Base-by-base conservation (phyloP, 2,329 filamentous ascomycete species). In the Xylaria sp. region DNA sequence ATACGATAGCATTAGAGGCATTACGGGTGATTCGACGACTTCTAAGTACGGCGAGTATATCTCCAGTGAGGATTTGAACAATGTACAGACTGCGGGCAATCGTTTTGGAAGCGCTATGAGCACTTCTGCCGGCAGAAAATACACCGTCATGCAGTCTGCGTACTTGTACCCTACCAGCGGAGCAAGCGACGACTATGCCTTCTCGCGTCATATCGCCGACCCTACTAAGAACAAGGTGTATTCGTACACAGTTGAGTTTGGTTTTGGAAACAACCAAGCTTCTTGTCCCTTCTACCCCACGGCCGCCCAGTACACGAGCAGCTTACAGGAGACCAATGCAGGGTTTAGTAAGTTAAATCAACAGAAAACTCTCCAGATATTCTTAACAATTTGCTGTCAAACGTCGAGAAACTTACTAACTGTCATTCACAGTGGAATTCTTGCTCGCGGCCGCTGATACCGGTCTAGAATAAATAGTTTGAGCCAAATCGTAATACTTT, bases 1-100 rank as follows among this genome's bases (percentile, higher is more conserved):
- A 4, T 89, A 84, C 67, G 83, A 89, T 65, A 82, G 82, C 62
- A 81, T 81, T 55, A 83, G 86, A 18, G 86, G 86, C 34, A 74
- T 84, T 12, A 75, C 83, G 1, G 79, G 80, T 30, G 79, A 83
- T 50, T 76, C 74, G 0, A 77, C 78, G 3, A 69, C 73, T 3
- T 60, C 71, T 10, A 76, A 78, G 58, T 86, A 86, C 75, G 78
- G 79, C 59, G 84, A 86, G 76, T 86, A 83, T 73, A 76, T 83
- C 10, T 74, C 80, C 0, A 46, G 59, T n/a, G 70, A 72, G 2
- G 83, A 86, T 67, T 68, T 78, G n/a, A 67, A 67, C 1, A 72
- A 75, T 18, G 79, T 83, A 65, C 60, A 71, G 52, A 73, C 69
- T 25, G 76, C 80, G 0, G 79, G 79, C 1, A 72, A 67, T 25